A percentile compares a stretch with the other conserved stretches of the same genome.
Evolutionary conservation across 441 rosid genomes (phyloP).

Genomic region (Melastoma candidum): DNA sequence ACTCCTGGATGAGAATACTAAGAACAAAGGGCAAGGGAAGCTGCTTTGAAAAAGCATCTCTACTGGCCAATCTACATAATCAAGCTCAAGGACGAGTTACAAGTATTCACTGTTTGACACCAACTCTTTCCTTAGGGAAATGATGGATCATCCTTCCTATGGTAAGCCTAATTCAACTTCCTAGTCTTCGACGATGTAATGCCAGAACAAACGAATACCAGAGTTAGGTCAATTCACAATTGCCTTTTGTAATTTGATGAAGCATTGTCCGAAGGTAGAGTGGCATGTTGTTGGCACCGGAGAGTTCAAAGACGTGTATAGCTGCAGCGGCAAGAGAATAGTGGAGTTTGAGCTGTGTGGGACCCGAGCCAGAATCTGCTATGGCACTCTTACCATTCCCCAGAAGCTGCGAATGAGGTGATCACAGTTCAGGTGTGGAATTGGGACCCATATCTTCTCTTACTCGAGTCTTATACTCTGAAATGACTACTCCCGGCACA

Average conservation of each 20-base stretch:
- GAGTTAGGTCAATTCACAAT: neutral
- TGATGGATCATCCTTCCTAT: slow-evolving; percentile 24
- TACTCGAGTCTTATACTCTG: slow-evolving; percentile 23
- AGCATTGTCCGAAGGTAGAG: slow-evolving; percentile 29
- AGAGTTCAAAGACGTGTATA: slow-evolving; percentile 18
- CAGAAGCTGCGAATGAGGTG: slow-evolving; percentile 25
- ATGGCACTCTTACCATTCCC: slow-evolving; percentile 24
- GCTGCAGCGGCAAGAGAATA: slow-evolving; percentile 22
- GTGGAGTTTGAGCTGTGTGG: slow-evolving; percentile 22
- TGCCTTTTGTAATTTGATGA: neutral
- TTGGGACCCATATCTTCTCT: slow-evolving; percentile 8
- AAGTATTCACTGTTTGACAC: slow-evolving; percentile 24
- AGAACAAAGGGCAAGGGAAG: slow-evolving; percentile 13
- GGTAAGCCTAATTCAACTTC: slow-evolving; percentile 13
- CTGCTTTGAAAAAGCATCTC: slow-evolving; percentile 16
- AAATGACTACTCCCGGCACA: slow-evolving; percentile 12
- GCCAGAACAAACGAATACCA: neutral
- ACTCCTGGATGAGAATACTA: slow-evolving; percentile 17
- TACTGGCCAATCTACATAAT: slow-evolving; percentile 23
- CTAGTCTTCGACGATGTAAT: neutral
- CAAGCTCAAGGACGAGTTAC: slow-evolving; percentile 20
- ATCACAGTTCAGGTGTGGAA: slow-evolving; percentile 27
- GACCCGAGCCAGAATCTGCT: slow-evolving; percentile 25
- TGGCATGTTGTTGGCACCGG: slow-evolving; percentile 30
- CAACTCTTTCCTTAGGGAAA: slow-evolving; percentile 8